Conservation (phyloP, 345 rosid genomes). For the Eucalyptus tenuipes region DNA sequence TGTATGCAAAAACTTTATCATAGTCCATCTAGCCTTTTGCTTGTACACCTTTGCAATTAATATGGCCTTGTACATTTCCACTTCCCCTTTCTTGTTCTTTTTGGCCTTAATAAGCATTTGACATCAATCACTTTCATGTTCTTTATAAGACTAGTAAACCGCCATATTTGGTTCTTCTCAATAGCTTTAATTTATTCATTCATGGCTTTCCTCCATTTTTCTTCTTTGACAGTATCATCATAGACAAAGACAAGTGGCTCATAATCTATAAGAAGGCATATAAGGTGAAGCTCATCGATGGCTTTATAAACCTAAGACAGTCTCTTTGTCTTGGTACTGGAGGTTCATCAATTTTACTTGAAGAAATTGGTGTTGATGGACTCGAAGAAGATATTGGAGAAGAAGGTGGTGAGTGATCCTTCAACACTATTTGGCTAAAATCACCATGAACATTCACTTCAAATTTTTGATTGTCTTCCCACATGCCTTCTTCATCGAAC, state of each 20-base stretch:
- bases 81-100: too few relatives aligned
- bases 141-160: not conserved
- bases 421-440: not conserved
- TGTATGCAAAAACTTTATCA: not conserved
- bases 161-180: not conserved
- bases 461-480: not conserved
- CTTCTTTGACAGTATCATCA: not conserved
- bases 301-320: not conserved
- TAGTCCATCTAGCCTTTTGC: not conserved
- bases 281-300: not conserved
- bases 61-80: not conserved
- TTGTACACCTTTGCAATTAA: not conserved
- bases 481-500: not conserved
- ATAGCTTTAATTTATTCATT: not conserved
- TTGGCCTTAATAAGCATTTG: not conserved
- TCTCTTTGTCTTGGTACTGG: rapidly evolving
- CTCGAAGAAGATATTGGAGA: not conserved
- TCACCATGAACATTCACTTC: not conserved
- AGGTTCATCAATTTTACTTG: not conserved
- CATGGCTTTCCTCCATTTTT: not conserved
- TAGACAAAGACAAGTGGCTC: not conserved
- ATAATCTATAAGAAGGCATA: not conserved
- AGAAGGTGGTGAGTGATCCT: not conserved
- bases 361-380: not conserved
- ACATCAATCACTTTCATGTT: not conserved